Conservation (phyloP, 768 basidiomycete species). For the Coprinopsis cinerea region DNA sequence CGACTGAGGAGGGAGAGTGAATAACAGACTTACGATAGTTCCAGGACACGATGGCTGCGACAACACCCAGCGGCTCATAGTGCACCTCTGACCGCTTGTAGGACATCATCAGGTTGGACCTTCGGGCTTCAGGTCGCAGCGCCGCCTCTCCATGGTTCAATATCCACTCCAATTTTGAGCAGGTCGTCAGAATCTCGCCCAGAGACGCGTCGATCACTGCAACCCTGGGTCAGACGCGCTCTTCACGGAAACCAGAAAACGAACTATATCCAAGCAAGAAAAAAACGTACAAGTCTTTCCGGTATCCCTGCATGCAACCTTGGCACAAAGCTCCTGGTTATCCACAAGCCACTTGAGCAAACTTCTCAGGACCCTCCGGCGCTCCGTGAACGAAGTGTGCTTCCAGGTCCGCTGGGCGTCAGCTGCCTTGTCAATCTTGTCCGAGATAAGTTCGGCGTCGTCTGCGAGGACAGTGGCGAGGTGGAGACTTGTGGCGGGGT, state of each 20-base stretch:
- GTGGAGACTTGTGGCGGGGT: constrained; percentile 84
- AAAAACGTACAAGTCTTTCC: constrained; percentile 92
- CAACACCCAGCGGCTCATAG: constrained; percentile 90
- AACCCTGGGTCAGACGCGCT: neutral
- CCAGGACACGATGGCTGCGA: constrained; percentile 92
- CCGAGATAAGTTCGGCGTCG: constrained; percentile 58
- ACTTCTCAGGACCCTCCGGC: constrained; percentile 80
- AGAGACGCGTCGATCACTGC: constrained; percentile 90
- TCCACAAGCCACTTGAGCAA: constrained; percentile 89
- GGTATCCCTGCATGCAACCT: constrained; percentile 87
- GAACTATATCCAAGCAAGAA: too few species aligned
- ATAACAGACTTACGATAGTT: constrained; percentile 63
- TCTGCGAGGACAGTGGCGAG: constrained; percentile 76
- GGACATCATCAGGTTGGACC: constrained; percentile 56
- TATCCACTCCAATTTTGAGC: constrained; percentile 91
- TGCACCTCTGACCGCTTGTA: constrained; percentile 77
- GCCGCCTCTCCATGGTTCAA: constrained; percentile 78
- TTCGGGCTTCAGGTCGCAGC: constrained; percentile 67
- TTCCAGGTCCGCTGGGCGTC: constrained; percentile 71
- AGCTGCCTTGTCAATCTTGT: constrained; percentile 63
- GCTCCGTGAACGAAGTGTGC: constrained; percentile 67
- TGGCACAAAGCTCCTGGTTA: constrained; percentile 81
- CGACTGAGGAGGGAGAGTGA: constrained; percentile 1
- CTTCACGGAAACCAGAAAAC: too few species aligned
- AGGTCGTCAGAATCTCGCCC: constrained; percentile 93